Conservation (phyloP, 2,329 filamentous ascomycete genomes). For the Aspergillus ochraceoroseus region DNA sequence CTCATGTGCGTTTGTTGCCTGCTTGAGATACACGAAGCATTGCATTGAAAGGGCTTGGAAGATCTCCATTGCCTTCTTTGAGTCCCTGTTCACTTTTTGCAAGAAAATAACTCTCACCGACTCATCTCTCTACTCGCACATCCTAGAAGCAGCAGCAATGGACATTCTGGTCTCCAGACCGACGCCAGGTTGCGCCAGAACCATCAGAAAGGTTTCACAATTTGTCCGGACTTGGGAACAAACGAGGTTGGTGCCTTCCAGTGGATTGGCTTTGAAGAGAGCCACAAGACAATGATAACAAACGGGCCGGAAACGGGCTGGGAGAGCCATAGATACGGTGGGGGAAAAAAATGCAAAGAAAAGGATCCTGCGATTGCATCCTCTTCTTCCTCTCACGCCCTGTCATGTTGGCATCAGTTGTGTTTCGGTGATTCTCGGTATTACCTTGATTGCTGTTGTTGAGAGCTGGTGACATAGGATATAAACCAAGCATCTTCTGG, state of each 20-base stretch:
- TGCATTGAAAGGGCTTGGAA: slow-evolving; percentile 4
- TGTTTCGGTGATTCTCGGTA: slow-evolving; percentile 20
- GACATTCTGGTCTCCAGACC: slow-evolving; percentile 13
- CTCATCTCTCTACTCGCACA: slow-evolving; percentile 12
- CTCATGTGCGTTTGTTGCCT: slow-evolving; percentile 18
- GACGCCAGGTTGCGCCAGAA: slow-evolving; percentile 20
- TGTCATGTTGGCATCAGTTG: slow-evolving; percentile 17
- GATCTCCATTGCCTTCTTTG: slow-evolving; percentile 4
- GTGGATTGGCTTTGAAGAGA: slow-evolving; percentile 15
- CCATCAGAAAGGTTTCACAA: slow-evolving; percentile 25
- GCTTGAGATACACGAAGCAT: slow-evolving; percentile 8
- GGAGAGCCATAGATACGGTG: slow-evolving; percentile 14
- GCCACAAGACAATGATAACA: slow-evolving; percentile 24
- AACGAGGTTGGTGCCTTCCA: slow-evolving; percentile 16
- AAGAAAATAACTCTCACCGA: slow-evolving; percentile 19
- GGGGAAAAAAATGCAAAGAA: no score
- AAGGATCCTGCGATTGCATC: slow-evolving; percentile 8
- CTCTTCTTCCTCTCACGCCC: slow-evolving; percentile 10
- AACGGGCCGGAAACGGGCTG: slow-evolving; percentile 18
- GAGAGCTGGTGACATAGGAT: slow-evolving; percentile 6
- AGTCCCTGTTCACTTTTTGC: slow-evolving; percentile 6
- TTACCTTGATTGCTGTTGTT: slow-evolving; percentile 17
- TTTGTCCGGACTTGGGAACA: slow-evolving; percentile 14
- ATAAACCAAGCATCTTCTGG: slow-evolving; percentile 11
- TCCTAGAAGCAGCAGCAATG: slow-evolving; percentile 6